Evolutionary conservation across 306 rosid genomes (phyloP), one percentile per base, ranked within the genome.

Genomic region (Dalbergia cochinchinensis): DNA sequence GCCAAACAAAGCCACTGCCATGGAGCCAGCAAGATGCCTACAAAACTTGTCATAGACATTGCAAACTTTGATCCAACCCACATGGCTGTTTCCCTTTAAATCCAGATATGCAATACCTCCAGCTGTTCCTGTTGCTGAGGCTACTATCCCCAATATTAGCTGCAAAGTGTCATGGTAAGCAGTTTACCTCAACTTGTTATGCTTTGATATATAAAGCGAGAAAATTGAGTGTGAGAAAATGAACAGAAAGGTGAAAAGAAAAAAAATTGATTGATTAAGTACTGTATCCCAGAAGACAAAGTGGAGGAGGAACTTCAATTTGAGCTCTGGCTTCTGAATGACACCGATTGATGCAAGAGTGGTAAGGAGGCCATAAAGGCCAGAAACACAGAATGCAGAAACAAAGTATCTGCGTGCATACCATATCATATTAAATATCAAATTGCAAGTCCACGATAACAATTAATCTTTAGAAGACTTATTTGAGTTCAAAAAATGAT

Each of bases 61-160:
- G 77, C 97, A 92, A 50, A 90, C 66, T 87, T 92, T 89, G 7
- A 1, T 4, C 94, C 97, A 92, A 47, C 57, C 44, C 12, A 87
- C 85, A 63, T 90, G 93, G 4, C 70, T 0, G 75, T 93, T 87
- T 0, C 98, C 98, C 83, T 90, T 94, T 51, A 90, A 82, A 18
- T 95, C 95, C 1, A 89, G 4, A 54, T 94, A 90, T 12, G 91
- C 97, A n/a, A 90, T 83, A 5, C 83, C 80, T 8, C 90, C 98
- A 0, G 95, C 94, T 6, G 94, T 26, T 64, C 97, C 98, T 0
- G 92, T 86, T 72, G 95, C 98, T 7, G 98, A 86, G 41, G 92
- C 95, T 42, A 84, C 84, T 39, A 94, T 26, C 73, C 95, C 98
- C 79, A 94, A 48, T 42, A 90, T 83, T 72, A 91, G 78, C 94